phyloP scores from a whole-genome alignment of 225 moss, liverwort and hornwort genomes.

The Sphagnum tenellum region DNA sequence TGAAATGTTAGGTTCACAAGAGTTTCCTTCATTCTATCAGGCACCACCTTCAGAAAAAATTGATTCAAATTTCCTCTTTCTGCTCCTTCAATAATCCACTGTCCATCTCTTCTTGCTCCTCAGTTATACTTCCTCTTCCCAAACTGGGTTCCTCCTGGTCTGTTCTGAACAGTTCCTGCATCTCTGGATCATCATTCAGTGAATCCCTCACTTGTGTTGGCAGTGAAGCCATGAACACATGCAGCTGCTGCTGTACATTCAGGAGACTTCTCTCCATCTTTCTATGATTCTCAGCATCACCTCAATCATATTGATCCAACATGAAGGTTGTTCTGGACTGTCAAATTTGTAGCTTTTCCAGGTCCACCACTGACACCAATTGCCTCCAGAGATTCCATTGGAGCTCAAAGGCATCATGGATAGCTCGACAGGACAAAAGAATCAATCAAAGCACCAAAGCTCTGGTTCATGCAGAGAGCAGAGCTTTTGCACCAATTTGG shows the following conservation, averaged over 20 bases:
- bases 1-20: neutral
- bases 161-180: too few relatives aligned
- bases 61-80: slow-evolving; percentile 1
- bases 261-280: slow-evolving; percentile 32
- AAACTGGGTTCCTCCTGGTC: neutral
- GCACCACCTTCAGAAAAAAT: neutral
- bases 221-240: slow-evolving; percentile 47
- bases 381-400: slow-evolving; percentile 51
- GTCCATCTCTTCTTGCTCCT: slow-evolving; percentile 4
- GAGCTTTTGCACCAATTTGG: slow-evolving; percentile 68
- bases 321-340: slow-evolving; percentile 31
- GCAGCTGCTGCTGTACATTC: slow-evolving; percentile 39
- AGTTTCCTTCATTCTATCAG: slow-evolving; percentile 3
- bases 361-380: too few relatives aligned
- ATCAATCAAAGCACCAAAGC: slow-evolving; percentile 83
- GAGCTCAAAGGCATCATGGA: slow-evolving; percentile 83
- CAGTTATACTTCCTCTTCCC: neutral
- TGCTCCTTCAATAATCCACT: neutral
- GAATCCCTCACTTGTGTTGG: too few relatives aligned
- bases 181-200: too few relatives aligned
- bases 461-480: slow-evolving; percentile 94
- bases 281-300: slow-evolving; percentile 52
- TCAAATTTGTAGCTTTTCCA: slow-evolving; percentile 29
- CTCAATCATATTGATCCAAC: slow-evolving; percentile 63
- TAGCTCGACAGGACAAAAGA: slow-evolving; percentile 84